phyloP scores from a whole-genome alignment of 192 early-diverging fungal species.

The Oehlia diaphana region DNA sequence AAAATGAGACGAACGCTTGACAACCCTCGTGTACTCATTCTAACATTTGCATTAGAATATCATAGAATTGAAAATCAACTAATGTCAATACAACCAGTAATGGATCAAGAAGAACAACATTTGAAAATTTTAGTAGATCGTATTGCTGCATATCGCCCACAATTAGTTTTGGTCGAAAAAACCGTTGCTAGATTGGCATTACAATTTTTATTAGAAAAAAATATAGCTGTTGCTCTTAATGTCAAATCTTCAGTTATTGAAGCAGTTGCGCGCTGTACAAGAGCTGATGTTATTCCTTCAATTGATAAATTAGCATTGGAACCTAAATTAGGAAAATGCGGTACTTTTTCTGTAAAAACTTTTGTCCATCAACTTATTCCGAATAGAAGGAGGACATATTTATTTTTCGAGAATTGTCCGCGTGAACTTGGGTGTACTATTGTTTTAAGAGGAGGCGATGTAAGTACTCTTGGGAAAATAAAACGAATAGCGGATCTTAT shows the following conservation, averaged over 20 bases:
- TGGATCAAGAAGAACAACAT: constrained; percentile 84
- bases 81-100: constrained; percentile 76
- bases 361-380: constrained; percentile 81
- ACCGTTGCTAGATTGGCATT: constrained; percentile 83
- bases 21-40: constrained; percentile 80
- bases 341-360: constrained; percentile 73
- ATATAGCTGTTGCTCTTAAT: constrained; percentile 80
- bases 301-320: constrained; percentile 77
- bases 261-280: constrained; percentile 82
- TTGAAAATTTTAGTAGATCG: constrained; percentile 76
- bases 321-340: constrained; percentile 78
- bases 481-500: constrained; percentile 85
- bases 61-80: constrained; percentile 70
- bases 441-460: constrained; percentile 81
- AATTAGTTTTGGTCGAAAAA: constrained; percentile 80
- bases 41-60: constrained; percentile 87
- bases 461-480: constrained; percentile 64
- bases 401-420: constrained; percentile 87
- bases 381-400: constrained; percentile 79
- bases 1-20: constrained; percentile 71
- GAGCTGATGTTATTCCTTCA: constrained; percentile 78
- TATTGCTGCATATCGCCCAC: constrained; percentile 73
- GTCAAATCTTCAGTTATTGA: constrained; percentile 87
- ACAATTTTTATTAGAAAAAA: constrained; percentile 75
- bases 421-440: constrained; percentile 82